These are phyloP conservation scores for Aspergillus homomorphus DNA, from an alignment of 495 filamentous ascomycete species.

Conservation along the genomic window DNA sequence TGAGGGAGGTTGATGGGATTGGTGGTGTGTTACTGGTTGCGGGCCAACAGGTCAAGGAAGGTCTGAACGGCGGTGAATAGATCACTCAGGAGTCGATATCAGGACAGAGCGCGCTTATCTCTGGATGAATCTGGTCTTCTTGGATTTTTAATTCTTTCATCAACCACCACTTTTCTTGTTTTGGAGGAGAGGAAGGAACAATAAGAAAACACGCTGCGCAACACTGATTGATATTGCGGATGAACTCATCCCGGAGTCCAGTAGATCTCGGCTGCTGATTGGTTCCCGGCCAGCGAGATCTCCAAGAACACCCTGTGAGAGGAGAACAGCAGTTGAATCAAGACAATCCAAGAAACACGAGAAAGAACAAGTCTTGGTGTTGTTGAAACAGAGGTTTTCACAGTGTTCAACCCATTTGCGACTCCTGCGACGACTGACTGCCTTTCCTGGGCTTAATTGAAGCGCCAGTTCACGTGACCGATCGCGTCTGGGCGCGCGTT, in stretches of 20 bases:
- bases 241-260: conserved; percentile 1
- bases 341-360: background rate
- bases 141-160: no score
- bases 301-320: background rate
- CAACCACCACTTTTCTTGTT: no score
- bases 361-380: no score
- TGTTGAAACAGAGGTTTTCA: no score
- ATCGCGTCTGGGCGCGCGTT: conserved; percentile 22
- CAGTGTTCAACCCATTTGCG: no score
- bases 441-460: conserved; percentile 22
- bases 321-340: background rate
- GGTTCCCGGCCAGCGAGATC: background rate
- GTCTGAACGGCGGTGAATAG: background rate
- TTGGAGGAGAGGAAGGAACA: background rate
- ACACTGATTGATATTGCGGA: conserved; percentile 1
- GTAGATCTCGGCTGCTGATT: conserved; percentile 7
- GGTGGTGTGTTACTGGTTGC: background rate
- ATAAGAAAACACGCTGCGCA: background rate
- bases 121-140: no score
- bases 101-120: background rate
- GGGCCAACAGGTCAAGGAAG: background rate
- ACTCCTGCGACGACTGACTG: background rate
- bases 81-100: background rate
- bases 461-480: conserved; percentile 24
- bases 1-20: background rate